Evolutionary conservation across 805 yeast species (phyloP).

Genomic region (Starmerella floricola): DNA sequence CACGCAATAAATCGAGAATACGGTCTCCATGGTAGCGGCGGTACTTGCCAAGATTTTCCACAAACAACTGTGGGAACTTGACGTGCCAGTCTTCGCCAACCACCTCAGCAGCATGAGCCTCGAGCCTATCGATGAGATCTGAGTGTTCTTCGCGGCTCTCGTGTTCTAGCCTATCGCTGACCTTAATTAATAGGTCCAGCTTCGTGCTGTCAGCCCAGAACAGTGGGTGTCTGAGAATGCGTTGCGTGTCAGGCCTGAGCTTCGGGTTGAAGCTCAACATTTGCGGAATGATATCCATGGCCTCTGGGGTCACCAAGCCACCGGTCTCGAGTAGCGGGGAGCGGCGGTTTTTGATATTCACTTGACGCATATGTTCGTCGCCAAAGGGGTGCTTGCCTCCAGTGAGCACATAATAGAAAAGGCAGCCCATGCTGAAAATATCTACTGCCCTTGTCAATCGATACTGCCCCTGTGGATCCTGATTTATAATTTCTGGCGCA

Average conservation of each 20-base stretch:
- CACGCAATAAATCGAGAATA: slow-evolving; percentile 76
- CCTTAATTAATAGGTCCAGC: slow-evolving; percentile 71
- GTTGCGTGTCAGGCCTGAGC: slow-evolving; percentile 55
- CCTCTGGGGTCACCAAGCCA: slow-evolving; percentile 38
- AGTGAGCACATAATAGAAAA: slow-evolving; percentile 73
- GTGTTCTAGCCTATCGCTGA: slow-evolving; percentile 81
- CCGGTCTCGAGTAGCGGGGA: slow-evolving; percentile 41
- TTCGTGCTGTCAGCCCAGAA: slow-evolving; percentile 72
- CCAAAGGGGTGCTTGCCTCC: slow-evolving; percentile 92
- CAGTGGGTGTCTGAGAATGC: slow-evolving; percentile 68
- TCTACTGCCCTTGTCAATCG: slow-evolving; percentile 82
- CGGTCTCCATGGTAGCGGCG: slow-evolving; percentile 72
- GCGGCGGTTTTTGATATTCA: slow-evolving; percentile 64
- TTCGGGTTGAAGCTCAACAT: slow-evolving; percentile 65
- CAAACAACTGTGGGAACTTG: slow-evolving; percentile 56
- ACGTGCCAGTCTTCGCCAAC: slow-evolving; percentile 66
- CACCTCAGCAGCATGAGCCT: slow-evolving; percentile 34
- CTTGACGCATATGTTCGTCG: slow-evolving; percentile 76
- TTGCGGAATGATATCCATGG: slow-evolving; percentile 52
- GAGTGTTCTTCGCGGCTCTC: slow-evolving; percentile 74
- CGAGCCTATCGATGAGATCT: slow-evolving; percentile 43
- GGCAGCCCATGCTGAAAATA: slow-evolving; percentile 89
- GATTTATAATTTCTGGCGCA: slow-evolving; percentile 59
- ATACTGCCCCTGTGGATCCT: slow-evolving; percentile 22
- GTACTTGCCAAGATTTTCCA: slow-evolving; percentile 79